Conservation (phyloP, 1,284 basidiomycete species). For the Trichosporon faecale region DNA sequence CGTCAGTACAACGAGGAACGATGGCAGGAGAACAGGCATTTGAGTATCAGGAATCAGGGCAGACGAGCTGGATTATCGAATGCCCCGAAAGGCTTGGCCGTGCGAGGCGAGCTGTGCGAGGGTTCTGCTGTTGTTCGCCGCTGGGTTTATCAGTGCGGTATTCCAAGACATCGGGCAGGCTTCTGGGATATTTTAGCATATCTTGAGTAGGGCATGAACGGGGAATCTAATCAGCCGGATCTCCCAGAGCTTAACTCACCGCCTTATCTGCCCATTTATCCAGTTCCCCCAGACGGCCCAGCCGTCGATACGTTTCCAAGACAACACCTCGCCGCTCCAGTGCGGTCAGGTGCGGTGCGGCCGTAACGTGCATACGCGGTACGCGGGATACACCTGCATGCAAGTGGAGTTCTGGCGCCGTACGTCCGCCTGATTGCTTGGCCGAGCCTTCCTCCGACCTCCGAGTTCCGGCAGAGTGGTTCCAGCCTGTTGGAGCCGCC, state of each 20-base stretch:
- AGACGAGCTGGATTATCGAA: not conserved
- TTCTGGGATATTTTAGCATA: not conserved
- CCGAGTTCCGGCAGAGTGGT: not conserved
- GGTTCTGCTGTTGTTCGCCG: not conserved
- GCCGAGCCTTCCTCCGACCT: not conserved
- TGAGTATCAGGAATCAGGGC: not conserved
- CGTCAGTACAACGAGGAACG: not conserved
- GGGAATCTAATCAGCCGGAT: constrained; percentile 9
- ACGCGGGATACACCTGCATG: not conserved
- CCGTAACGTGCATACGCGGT: not conserved
- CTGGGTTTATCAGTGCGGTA: not conserved
- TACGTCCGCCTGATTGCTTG: not conserved
- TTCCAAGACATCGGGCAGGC: not conserved
- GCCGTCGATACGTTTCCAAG: constrained; percentile 3
- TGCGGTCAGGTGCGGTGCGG: not conserved
- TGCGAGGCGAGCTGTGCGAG: constrained; percentile 2
- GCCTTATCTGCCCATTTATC: constrained; percentile 5
- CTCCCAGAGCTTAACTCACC: not conserved
- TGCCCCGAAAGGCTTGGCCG: not conserved
- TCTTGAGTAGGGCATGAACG: constrained; percentile 2
- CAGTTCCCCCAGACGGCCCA: not conserved
- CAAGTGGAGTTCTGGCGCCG: not conserved
- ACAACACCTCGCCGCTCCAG: not conserved
- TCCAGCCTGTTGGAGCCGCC: not conserved
- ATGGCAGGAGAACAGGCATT: not conserved